phyloP scores from a whole-genome alignment of 495 filamentous ascomycete genomes.

The Xylaria bambusicola region DNA sequence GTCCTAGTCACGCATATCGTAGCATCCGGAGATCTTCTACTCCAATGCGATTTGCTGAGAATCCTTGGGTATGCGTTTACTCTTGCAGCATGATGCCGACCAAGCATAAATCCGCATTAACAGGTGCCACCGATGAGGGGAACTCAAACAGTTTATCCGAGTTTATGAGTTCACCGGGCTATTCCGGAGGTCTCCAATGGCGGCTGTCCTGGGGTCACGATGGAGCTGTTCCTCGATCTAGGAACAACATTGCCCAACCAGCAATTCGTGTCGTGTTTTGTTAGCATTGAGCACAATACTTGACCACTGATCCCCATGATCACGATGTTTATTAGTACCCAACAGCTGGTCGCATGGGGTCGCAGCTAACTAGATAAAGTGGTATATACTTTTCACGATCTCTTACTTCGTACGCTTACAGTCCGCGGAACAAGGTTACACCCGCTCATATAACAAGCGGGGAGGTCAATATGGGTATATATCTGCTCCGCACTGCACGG shows the following conservation, averaged over 20 bases:
- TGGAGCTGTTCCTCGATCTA: background rate
- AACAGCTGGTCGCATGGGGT: too few species aligned
- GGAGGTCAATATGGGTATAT: slow-evolving; percentile 15
- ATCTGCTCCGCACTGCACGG: slow-evolving; percentile 3
- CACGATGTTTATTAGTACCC: too few species aligned
- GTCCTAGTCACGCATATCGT: background rate
- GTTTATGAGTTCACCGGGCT: background rate
- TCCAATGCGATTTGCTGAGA: slow-evolving; percentile 2
- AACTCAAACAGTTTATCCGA: slow-evolving; percentile 2
- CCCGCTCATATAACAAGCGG: slow-evolving; percentile 6
- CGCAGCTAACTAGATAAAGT: too few species aligned
- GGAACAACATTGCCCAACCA: too few species aligned
- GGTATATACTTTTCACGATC: too few species aligned
- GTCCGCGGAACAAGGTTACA: background rate
- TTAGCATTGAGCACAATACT: too few species aligned
- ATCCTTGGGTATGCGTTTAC: background rate
- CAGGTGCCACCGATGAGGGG: slow-evolving; percentile 2
- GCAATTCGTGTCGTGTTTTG: too few species aligned
- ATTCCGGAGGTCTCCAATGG: background rate
- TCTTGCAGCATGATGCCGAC: too few species aligned
- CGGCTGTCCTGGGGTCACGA: background rate
- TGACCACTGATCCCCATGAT: too few species aligned
- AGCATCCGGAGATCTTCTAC: background rate
- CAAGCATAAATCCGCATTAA: background rate
- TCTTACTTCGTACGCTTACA: background rate